These are phyloP conservation scores for Biscutella laevigata DNA, from an alignment of 441 rosid genomes.

Conservation along the genomic window DNA sequence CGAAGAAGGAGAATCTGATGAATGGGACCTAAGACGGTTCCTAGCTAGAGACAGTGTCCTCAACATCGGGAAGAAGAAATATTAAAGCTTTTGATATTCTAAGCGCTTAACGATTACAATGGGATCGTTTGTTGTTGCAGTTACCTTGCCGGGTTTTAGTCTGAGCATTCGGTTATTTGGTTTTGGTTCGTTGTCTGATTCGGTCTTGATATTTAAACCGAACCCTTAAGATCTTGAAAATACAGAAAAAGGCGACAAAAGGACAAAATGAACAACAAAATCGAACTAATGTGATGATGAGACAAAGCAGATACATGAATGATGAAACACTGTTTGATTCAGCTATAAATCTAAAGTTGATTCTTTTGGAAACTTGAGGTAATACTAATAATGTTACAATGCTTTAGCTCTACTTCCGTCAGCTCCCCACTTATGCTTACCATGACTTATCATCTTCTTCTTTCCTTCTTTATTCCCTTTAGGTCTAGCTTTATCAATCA, in stretches of 20 bases:
- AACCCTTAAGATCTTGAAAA: no score
- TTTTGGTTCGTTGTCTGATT: no score
- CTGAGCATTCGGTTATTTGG: no score
- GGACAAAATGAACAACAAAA: background rate
- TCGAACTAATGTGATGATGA: background rate
- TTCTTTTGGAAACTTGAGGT: background rate
- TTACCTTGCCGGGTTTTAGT: no score
- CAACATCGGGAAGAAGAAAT: slow-evolving; percentile 25
- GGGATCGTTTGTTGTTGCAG: no score
- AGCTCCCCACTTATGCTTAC: slow-evolving; percentile 17
- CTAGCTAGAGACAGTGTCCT: slow-evolving; percentile 22
- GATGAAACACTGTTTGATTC: background rate
- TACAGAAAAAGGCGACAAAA: background rate
- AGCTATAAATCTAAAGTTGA: background rate
- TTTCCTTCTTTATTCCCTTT: slow-evolving; percentile 59
- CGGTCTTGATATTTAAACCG: no score
- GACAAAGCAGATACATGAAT: background rate
- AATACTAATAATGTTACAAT: background rate
- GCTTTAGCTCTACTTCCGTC: slow-evolving; percentile 16
- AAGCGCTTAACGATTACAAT: background rate
- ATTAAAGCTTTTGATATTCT: background rate
- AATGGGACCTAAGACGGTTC: slow-evolving; percentile 16
- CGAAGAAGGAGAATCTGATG: slow-evolving; percentile 11
- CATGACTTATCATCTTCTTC: slow-evolving; percentile 48
- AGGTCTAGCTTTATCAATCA: slow-evolving; percentile 49